Evolutionary conservation across 2,329 filamentous ascomycete species (phyloP), one percentile per base, ranked within the genome.

Genomic region (Fusarium odoratissimum): DNA sequence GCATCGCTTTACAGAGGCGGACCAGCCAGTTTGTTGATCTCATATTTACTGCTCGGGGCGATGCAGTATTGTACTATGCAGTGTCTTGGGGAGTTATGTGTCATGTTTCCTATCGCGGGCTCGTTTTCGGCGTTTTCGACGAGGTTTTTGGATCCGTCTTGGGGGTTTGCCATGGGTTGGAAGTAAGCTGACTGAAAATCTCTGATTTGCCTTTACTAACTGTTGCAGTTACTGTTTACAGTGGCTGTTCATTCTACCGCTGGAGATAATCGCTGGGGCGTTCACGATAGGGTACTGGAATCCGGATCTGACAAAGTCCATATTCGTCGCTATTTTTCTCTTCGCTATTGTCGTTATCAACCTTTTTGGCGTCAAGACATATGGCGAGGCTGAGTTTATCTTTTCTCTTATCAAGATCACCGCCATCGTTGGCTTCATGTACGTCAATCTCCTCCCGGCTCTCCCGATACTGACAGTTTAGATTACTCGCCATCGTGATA

Each of bases 111-210:
- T 3, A 92, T 98, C 25, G 93, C 95, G 21, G 95, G 95, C 55
- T 97, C 95, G 4, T 98, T 98, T 80, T 94, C 94, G 1, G 92
- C 94, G 9, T 98, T 95, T 82, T 97, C 95, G n/a, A 97, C 94
- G 16, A 90, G 95, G 17, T 98, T 98, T 77, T 82, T 98, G 17
- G 95, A 98, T 79, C 95, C 95, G 0, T 95, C 95, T 1, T 97
- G 94, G 94, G 95, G 95, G 0, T 97, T 97, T 78, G 93, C 94
- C 31, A 97, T 97, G 94, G 95, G 94, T 13, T 97, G 94, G 94
- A 97, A 97, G 87, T 93, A 81, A 81, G 89, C 87, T 2, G 9
- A 28, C 28, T 16, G 21, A 2, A 17, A 21, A 11, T 2, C 3
- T 25, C 8, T 3, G 21, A 3, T 16, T 2, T 3, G 5, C 19